These are phyloP conservation scores for Vanderwaltozyma verrucispora DNA, from an alignment of 805 yeast genomes.

Conservation along the genomic window DNA sequence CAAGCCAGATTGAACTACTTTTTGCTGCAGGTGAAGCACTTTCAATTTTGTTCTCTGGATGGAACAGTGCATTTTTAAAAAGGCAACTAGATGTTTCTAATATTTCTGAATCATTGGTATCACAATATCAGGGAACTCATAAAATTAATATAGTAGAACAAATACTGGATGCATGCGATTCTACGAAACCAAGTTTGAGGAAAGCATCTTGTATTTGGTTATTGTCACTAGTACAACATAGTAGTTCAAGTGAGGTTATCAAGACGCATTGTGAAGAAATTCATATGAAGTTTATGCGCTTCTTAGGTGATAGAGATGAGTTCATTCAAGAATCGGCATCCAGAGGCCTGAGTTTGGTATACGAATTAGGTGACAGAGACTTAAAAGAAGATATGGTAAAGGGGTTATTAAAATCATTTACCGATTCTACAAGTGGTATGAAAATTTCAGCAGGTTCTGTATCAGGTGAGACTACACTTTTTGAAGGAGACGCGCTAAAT, in stretches of 20 bases:
- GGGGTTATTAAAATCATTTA: constrained; percentile 64
- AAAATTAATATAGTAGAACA: constrained; percentile 32
- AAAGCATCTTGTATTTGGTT: constrained; percentile 81
- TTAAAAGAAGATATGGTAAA: constrained; percentile 65
- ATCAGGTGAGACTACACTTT: constrained; percentile 69
- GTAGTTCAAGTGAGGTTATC: constrained; percentile 39
- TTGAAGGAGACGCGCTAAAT: constrained; percentile 70
- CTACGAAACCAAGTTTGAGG: constrained; percentile 64
- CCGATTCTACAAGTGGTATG: constrained; percentile 46
- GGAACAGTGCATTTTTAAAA: constrained; percentile 51
- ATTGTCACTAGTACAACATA: constrained; percentile 66
- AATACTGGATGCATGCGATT: constrained; percentile 43
- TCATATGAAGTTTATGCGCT: constrained; percentile 66
- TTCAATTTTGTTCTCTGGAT: constrained; percentile 60
- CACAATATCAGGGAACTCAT: constrained; percentile 4
- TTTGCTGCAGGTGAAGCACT: constrained; percentile 83
- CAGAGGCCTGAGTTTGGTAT: constrained; percentile 72
- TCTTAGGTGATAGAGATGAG: constrained; percentile 74
- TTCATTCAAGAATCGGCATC: constrained; percentile 88
- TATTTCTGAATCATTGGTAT: neutral
- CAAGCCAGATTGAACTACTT: constrained; percentile 65
- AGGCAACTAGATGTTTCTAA: constrained; percentile 42
- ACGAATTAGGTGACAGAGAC: constrained; percentile 61
- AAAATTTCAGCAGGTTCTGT: constrained; percentile 54
- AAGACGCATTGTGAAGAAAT: constrained; percentile 41